phyloP scores from a whole-genome alignment of 129 eudicot species.

The Helianthus tuberosus region DNA sequence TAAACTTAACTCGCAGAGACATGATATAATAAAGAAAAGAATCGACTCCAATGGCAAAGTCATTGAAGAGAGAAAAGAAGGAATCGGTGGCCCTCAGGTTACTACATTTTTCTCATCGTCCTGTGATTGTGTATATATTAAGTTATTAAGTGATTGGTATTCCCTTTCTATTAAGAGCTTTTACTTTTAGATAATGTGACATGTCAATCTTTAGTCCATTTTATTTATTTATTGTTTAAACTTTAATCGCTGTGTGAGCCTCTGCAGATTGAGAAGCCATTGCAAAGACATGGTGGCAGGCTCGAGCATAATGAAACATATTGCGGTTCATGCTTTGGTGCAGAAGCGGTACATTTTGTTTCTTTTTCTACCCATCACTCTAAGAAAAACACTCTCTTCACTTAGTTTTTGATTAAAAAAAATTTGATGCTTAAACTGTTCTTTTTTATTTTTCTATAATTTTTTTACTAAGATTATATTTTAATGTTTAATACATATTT shows the following conservation, averaged over 20 bases:
- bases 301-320: constrained; percentile 91
- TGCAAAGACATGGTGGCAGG: constrained; percentile 98
- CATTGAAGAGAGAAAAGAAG: constrained; percentile 77
- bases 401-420: neutral
- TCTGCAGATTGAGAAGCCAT: constrained; percentile 82
- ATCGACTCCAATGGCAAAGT: constrained; percentile 71
- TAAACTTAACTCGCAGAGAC: constrained; percentile 61
- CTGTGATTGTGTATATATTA: constrained; percentile 1
- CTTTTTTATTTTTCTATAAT: neutral
- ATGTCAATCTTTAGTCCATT: constrained; percentile 9
- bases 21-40: constrained; percentile 91
- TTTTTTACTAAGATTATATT: neutral
- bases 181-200: constrained; percentile 19
- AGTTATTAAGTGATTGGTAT: neutral
- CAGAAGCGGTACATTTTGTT: constrained; percentile 67
- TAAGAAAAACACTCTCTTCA: neutral
- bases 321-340: constrained; percentile 98
- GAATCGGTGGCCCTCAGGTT: constrained; percentile 96
- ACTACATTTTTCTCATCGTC: constrained; percentile 15
- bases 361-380: neutral
- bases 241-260: neutral
- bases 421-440: neutral
- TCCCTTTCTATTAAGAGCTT: neutral
- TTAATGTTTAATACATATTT: neutral
- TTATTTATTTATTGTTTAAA: neutral